Conservation (phyloP, 768 basidiomycete genomes). For the Boletus sp. region DNA sequence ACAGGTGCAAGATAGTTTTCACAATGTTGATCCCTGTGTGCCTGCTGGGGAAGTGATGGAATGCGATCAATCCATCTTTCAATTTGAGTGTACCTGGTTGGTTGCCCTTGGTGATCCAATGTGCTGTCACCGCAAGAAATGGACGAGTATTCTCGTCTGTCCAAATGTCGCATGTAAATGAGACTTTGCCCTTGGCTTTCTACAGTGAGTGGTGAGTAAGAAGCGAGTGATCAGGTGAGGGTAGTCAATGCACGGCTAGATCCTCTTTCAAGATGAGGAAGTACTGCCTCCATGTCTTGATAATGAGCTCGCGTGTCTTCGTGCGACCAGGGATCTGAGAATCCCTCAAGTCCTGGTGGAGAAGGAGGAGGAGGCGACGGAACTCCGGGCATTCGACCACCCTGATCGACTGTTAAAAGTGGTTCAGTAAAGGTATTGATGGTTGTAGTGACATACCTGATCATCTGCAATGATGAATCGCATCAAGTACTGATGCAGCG, state of each 20-base stretch:
- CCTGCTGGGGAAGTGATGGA: constrained; percentile 12
- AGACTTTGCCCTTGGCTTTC: neutral
- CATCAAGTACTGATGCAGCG: too few species aligned
- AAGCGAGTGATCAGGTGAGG: neutral
- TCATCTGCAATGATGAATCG: too few species aligned
- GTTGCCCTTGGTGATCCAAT: neutral
- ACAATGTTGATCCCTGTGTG: constrained; percentile 10
- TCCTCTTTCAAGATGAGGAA: constrained; percentile 23
- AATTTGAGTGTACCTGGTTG: neutral
- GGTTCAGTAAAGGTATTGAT: too few species aligned
- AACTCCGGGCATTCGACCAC: constrained; percentile 30
- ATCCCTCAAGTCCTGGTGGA: constrained; percentile 25
- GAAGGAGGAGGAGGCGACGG: constrained; percentile 22
- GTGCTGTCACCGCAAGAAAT: neutral
- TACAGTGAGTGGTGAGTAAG: neutral
- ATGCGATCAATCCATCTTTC: constrained; percentile 10
- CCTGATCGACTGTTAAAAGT: constrained; percentile 28
- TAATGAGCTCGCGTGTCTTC: constrained; percentile 17
- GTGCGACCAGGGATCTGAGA: constrained; percentile 27
- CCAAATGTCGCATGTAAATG: neutral
- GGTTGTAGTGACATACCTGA: too few species aligned
- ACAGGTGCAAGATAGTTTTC: neutral
- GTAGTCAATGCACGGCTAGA: constrained; percentile 16
- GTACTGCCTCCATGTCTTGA: constrained; percentile 22
- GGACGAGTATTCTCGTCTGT: neutral